These are phyloP conservation scores for Escovopsis sp. DNA, from an alignment of 2,329 filamentous ascomycete species.

Conservation along the genomic window DNA sequence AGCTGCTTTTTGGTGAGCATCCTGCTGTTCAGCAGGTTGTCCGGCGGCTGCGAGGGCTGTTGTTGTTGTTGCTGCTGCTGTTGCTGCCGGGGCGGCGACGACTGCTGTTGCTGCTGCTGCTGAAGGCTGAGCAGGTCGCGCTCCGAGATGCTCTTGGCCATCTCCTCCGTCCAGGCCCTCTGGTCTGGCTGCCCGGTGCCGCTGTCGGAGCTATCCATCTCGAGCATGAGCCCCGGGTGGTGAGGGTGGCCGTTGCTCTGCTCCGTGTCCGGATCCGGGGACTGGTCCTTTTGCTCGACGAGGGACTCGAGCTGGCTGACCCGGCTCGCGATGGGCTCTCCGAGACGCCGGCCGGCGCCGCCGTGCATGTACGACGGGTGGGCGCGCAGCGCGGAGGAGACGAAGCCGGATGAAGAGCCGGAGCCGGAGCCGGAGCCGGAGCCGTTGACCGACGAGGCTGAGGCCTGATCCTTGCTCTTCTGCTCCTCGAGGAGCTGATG, in stretches of 20 bases:
- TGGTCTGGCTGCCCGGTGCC: conserved; percentile 40
- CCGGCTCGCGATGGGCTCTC: neutral
- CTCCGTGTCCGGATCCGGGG: too few species aligned
- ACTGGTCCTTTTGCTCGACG: conserved; percentile 10
- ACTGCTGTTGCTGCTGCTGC: neutral
- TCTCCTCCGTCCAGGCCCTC: conserved; percentile 36
- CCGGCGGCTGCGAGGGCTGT: conserved; percentile 6
- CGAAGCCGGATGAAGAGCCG: conserved; percentile 7
- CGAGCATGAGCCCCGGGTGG: conserved; percentile 20
- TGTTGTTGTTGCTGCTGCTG: conserved; percentile 8
- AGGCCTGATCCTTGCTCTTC: conserved; percentile 19
- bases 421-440: too few species aligned
- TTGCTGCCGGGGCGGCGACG: conserved; percentile 8
- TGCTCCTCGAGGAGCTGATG: conserved; percentile 50
- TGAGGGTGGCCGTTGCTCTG: conserved; percentile 1
- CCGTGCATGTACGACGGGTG: conserved; percentile 14
- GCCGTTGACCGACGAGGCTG: neutral
- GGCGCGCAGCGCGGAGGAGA: conserved; percentile 14
- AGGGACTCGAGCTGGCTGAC: conserved; percentile 9
- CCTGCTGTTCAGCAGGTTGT: conserved; percentile 40
- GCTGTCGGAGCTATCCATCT: conserved; percentile 25
- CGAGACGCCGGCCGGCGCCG: too few species aligned
- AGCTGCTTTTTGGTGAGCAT: conserved; percentile 89
- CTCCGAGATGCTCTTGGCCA: conserved; percentile 28
- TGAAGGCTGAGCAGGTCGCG: conserved; percentile 18